Conservation (phyloP, 352 stramenopile genomes). For the Phytopythium kandeliae region DNA sequence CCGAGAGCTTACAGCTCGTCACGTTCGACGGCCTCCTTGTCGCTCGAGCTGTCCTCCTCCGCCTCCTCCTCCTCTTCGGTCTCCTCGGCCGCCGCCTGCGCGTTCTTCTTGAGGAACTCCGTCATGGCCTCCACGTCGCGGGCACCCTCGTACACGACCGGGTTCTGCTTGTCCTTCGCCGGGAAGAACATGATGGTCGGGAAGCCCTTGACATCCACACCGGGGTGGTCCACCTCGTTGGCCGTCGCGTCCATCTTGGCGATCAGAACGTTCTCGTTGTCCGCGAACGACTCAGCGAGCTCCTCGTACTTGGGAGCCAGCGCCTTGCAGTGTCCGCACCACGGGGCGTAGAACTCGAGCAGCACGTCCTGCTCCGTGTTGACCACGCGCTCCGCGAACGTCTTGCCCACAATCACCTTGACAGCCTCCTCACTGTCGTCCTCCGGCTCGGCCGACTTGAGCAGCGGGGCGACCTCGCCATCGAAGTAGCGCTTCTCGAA, state of each 20-base stretch:
- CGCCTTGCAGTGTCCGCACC: constrained; percentile 87
- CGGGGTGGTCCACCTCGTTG: constrained; percentile 92
- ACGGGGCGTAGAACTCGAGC: constrained; percentile 89
- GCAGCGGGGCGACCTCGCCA: constrained; percentile 79
- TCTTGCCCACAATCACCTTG: constrained; percentile 91
- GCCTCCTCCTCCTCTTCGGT: constrained; percentile 61
- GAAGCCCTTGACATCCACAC: constrained; percentile 91
- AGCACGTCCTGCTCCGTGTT: constrained; percentile 87
- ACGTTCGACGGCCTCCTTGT: not conserved
- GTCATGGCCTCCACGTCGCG: constrained; percentile 82
- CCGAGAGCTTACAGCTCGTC: constrained; percentile 2
- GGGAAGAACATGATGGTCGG: constrained; percentile 95
- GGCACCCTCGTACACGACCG: constrained; percentile 79
- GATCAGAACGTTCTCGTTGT: constrained; percentile 91
- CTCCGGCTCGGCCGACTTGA: constrained; percentile 91
- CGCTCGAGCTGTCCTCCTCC: not conserved
- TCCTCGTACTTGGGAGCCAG: constrained; percentile 90
- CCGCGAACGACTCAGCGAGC: constrained; percentile 82
- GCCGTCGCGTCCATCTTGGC: constrained; percentile 95
- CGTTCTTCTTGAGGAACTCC: constrained; percentile 87
- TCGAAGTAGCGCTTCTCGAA: constrained; percentile 86
- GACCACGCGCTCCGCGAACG: constrained; percentile 88
- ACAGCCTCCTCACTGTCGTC: constrained; percentile 87
- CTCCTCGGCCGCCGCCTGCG: constrained; percentile 78
- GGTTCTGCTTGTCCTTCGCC: constrained; percentile 83